Evolutionary conservation across 2,329 filamentous ascomycete species (phyloP), one percentile per base, ranked within the genome.

Genomic region (Kalmusia sp.): DNA sequence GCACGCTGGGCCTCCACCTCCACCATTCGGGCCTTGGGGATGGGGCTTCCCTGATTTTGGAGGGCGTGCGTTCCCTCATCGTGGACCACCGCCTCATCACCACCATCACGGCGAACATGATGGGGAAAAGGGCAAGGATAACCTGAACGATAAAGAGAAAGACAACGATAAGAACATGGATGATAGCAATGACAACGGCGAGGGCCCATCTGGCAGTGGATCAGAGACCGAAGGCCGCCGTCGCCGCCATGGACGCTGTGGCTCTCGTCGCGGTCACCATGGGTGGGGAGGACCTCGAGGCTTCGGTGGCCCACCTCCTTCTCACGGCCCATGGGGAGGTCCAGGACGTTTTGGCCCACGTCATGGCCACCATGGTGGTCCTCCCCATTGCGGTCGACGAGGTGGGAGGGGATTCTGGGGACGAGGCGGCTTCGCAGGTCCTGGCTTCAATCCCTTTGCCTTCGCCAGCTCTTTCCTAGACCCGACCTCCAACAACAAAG

Each of bases 401-500:
- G 61, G 67, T 50, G 58, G 60, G 15, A 65, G 67, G 55, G 68
- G 65, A 3, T 63, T 64, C 6, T 67, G 67, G 66, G 56, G 60
- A 9, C 37, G 57, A 6, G 59, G 58, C 7, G 55, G 55, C 4
- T 51, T 58, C 19, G 65, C 55, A 8, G 58, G 49, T 30, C 44
- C 44, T 12, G 49, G 40, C 19, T 59, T 55, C 45, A 54, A 51
- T 21, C 59, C 54, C 2, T 71, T 68, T 35, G 49, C 52, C 11
- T 57, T 78, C 6, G 70, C 69, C n/a, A 59, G 58, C n/a, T 54
- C 75, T 6, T 63, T 79, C 46, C 77, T 79, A 54, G 72, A 61
- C 17, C 58, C 62, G 9, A 28, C 54, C 0, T 52, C 58, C 31
- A 62, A 60, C 30, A 55, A 57, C 38, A 51, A 58, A 22, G 59